These are phyloP conservation scores for Sporothrix inflata DNA, from an alignment of 2,329 filamentous ascomycete species.

Conservation along the genomic window DNA sequence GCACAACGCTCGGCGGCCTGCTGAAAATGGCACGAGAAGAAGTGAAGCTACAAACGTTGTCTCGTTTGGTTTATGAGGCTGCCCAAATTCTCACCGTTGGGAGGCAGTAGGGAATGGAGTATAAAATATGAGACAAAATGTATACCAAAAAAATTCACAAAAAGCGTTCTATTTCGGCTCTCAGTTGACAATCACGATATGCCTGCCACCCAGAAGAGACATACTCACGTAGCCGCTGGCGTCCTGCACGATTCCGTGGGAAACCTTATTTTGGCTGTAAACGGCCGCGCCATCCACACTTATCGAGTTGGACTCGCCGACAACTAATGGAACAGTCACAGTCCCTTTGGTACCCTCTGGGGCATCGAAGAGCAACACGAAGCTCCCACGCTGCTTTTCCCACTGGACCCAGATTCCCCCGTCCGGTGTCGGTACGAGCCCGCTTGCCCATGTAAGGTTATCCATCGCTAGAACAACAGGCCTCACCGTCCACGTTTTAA, in stretches of 20 bases:
- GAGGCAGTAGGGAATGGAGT: background rate
- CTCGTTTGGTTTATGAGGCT: background rate
- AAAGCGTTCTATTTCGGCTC: background rate
- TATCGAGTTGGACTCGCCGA: constrained; percentile 23
- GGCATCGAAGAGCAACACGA: constrained; percentile 41
- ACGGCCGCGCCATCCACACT: constrained; percentile 34
- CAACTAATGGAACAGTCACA: constrained; percentile 36
- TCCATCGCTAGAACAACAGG: constrained; percentile 42
- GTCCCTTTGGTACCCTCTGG: constrained; percentile 41
- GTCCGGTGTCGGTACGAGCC: constrained; percentile 48
- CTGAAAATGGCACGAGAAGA: background rate
- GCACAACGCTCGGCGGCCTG: background rate
- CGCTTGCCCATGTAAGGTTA: constrained; percentile 49
- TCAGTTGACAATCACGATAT: constrained; percentile 17
- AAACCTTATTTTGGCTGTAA: constrained; percentile 39
- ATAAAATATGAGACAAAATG: background rate
- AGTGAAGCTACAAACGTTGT: background rate
- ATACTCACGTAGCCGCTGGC: constrained; percentile 27
- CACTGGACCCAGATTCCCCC: constrained; percentile 47
- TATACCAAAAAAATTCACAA: background rate
- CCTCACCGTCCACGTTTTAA: constrained; percentile 46
- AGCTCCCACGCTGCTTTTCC: constrained; percentile 34
- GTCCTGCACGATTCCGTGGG: constrained; percentile 36
- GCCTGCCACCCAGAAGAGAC: constrained; percentile 28
- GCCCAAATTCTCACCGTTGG: background rate